Evolutionary conservation across 805 yeast genomes (phyloP), one percentile per base, ranked within the genome.

Genomic region (Metschnikowia continentalis): DNA sequence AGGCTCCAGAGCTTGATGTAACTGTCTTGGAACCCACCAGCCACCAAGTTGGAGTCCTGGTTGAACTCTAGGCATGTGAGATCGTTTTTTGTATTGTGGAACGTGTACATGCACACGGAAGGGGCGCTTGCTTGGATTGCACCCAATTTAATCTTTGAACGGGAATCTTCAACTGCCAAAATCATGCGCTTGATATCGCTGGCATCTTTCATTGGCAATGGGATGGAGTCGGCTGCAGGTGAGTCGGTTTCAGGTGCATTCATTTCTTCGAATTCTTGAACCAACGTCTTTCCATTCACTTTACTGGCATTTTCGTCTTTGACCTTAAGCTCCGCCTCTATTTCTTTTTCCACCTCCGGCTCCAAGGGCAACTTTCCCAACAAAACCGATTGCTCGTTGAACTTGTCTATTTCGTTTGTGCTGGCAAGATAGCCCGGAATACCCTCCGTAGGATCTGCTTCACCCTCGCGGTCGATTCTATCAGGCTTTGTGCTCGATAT

Each of bases 71-170:
- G 65, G 46, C 90, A 82, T n/a, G 95, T 88, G 77, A 94, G 74
- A 54, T 88, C 95, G 57, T 86, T 86, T 64, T 89, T 86, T 10
- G 97, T 88, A 69, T 94, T 94, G 74, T 94, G 99, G 72, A 94
- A 91, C 0, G 98, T 92, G 73, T 94, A 94, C 96, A 92, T 89
- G 69, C 98, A 94, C 35, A 92, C 96, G 50, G 96, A 87, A 20
- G 99, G 99, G 23, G 92, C 80, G 20, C 90, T 75, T 3, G 95
- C 86, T 69, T 88, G 96, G 32, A 80, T 69, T 5, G 84, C 75
- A 22, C 83, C 88, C 47, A 92, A 66, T 57, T 75, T 79, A 52
- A 92, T 82, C 55, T 85, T 81, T 33, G 88, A 80, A 53, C 96
- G 77, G 7, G 92, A 82, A 67, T 92, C 98, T 61, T 83, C 88